These are phyloP conservation scores for Coemansia pectinata DNA, from an alignment of 192 early-diverging fungal genomes.

Conservation along the genomic window DNA sequence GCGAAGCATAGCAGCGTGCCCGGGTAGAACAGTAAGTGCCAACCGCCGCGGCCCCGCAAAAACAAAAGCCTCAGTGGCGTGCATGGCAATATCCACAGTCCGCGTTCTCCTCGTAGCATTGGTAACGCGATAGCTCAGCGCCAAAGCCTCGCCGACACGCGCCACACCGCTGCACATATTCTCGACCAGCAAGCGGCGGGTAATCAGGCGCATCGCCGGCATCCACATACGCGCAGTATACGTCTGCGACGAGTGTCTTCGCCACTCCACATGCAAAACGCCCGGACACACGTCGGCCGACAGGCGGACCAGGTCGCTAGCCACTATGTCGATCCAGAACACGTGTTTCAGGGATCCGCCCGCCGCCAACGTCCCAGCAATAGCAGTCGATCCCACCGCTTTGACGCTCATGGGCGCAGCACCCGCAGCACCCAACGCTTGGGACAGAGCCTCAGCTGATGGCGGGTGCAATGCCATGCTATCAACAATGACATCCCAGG, in stretches of 20 bases:
- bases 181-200: conserved; percentile 24
- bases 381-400: conserved; percentile 14
- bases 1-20: conserved; percentile 13
- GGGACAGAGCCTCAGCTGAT: not conserved
- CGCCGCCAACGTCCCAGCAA: not conserved
- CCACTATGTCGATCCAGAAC: conserved; percentile 37
- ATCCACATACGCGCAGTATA: conserved; percentile 32
- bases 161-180: conserved; percentile 8
- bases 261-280: conserved; percentile 34
- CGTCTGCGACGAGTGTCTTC: not conserved
- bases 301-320: conserved; percentile 31
- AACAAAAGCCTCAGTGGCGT: conserved; percentile 43
- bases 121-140: conserved; percentile 25
- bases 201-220: conserved; percentile 22
- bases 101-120: conserved; percentile 28
- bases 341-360: conserved; percentile 21
- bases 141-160: conserved; percentile 33
- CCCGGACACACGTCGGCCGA: conserved; percentile 24
- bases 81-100: conserved; percentile 31
- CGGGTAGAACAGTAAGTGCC: conserved; percentile 26
- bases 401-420: conserved; percentile 10
- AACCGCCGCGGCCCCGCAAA: conserved; percentile 41
- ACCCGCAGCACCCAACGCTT: not conserved
- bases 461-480: conserved; percentile 21
- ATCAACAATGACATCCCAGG: conserved; percentile 26